phyloP scores from a whole-genome alignment of 768 basidiomycete species.

The Daedalea quercina region DNA sequence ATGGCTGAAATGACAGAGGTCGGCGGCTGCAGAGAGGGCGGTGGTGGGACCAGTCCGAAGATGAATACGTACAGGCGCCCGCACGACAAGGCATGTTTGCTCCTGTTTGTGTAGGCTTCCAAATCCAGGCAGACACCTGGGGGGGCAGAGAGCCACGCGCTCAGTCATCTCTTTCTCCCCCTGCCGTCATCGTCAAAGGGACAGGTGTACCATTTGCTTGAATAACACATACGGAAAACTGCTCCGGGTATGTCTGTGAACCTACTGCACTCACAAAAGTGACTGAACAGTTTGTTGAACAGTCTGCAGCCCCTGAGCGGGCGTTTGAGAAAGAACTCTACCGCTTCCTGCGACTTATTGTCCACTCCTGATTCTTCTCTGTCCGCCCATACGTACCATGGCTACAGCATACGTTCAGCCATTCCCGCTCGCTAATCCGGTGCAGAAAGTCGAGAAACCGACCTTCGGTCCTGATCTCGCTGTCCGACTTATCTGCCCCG shows the following conservation, averaged over 20 bases:
- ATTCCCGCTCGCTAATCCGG: slow-evolving; percentile 65
- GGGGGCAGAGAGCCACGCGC: not conserved
- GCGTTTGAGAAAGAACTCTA: no score
- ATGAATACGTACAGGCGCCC: no score
- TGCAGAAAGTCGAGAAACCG: slow-evolving; percentile 45
- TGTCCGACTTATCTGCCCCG: slow-evolving; percentile 89
- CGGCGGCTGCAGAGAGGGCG: not conserved
- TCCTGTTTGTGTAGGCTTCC: not conserved
- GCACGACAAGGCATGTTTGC: not conserved
- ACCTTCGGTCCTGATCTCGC: slow-evolving; percentile 78
- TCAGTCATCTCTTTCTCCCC: not conserved
- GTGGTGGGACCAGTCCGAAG: no score
- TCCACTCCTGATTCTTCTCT: no score
- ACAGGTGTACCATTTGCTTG: not conserved
- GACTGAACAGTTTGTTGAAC: no score
- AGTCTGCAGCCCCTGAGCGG: no score
- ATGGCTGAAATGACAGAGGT: slow-evolving; percentile 34
- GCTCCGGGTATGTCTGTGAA: not conserved
- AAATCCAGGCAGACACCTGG: not conserved
- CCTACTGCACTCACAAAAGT: no score
- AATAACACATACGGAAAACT: not conserved
- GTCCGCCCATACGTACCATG: slow-evolving; percentile 31
- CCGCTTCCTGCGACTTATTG: no score
- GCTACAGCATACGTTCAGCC: slow-evolving; percentile 58
- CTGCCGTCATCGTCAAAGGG: not conserved